Base-by-base conservation (phyloP, 2,329 filamentous ascomycete genomes). In the Daldinia sp. region DNA sequence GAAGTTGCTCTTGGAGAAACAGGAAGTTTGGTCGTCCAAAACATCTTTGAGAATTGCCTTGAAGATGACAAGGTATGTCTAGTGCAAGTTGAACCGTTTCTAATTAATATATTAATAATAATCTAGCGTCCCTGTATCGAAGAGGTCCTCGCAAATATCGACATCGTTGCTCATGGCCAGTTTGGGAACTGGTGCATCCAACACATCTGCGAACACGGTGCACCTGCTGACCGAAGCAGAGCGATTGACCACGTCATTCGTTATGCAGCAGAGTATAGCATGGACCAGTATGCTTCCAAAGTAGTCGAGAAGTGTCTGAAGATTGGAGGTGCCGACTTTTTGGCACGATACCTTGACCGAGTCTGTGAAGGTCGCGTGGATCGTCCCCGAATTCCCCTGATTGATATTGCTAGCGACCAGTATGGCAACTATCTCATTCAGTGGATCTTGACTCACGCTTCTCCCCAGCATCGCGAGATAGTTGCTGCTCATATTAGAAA, bases 111-210 rank as follows among this genome's bases (percentile, higher is more conserved):
- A 43, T 55, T 68, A 68, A 71, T 67, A 52, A 49, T 29, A 50
- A 56, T 66, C n/a, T 70, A 96, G 94, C 93, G 96, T 63, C 94
- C 94, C 45, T 97, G 95, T 74, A 96, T 99, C 74, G 94, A 97
- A 77, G 95, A 99, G 77, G 95, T 99, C 35, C 87, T 99, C 58
- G 87, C 87, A 63, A 97, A 95, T 76, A 97, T 99, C 71, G 93
- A 99, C 78, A 91, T 97, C 65, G 93, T 99, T 73, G 92, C 95
- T 61, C 94, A 97, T 76, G 95, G 95, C 23, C 95, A 99, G 76
- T 99, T 99, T 75, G 95, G 95, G 58, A 99, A 99, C 77, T 99
- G 95, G 95, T 99, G 95, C 81, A 98, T 99, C 73, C 95, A 99
- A 80, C 95, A 99, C 79, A 93, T 99, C 72, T 99, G 95, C 78